phyloP scores from a whole-genome alignment of 2,329 filamentous ascomycete species.

The Dactylonectria estremocensis region DNA sequence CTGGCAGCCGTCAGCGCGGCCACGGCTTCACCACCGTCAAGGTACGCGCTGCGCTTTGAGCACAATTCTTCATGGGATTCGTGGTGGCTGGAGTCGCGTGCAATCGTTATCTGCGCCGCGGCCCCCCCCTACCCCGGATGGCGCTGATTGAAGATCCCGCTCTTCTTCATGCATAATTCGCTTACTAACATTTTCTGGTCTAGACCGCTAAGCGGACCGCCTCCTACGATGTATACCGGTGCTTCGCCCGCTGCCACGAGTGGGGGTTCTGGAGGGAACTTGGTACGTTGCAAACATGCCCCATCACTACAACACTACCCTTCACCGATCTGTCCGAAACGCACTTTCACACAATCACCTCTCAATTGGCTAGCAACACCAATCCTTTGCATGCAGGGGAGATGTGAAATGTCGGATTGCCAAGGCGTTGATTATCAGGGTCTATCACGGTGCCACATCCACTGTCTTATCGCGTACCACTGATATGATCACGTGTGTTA shows the following conservation, averaged over 20 bases:
- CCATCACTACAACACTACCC: conserved; percentile 16
- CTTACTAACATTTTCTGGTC: conserved; percentile 36
- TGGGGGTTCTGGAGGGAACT: conserved; percentile 56
- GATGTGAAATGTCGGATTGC: conserved; percentile 11
- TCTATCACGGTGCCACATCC: conserved; percentile 21
- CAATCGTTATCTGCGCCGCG: conserved; percentile 25
- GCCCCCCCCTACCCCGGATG: conserved; percentile 12
- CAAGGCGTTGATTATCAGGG: conserved; percentile 28
- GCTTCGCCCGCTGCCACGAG: conserved; percentile 59
- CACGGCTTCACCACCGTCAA: conserved; percentile 60
- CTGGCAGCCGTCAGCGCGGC: conserved; percentile 60
- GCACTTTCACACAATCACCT: conserved; percentile 17
- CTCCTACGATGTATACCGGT: conserved; percentile 47
- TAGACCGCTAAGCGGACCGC: conserved; percentile 42
- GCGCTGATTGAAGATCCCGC: conserved; percentile 1
- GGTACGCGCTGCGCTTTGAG: conserved; percentile 55
- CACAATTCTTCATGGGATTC: conserved; percentile 8
- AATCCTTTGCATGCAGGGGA: conserved; percentile 21
- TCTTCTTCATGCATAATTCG: conserved; percentile 21
- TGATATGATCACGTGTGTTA: conserved; percentile 52
- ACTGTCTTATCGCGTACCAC: conserved; percentile 41
- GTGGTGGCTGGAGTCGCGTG: conserved; percentile 21
- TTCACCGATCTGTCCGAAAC: conserved; percentile 29
- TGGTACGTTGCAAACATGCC: conserved; percentile 54
- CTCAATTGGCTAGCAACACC: conserved; percentile 20